These are phyloP conservation scores for Kitagawia praeruptora DNA, from an alignment of 129 eudicot species.

Conservation along the genomic window DNA sequence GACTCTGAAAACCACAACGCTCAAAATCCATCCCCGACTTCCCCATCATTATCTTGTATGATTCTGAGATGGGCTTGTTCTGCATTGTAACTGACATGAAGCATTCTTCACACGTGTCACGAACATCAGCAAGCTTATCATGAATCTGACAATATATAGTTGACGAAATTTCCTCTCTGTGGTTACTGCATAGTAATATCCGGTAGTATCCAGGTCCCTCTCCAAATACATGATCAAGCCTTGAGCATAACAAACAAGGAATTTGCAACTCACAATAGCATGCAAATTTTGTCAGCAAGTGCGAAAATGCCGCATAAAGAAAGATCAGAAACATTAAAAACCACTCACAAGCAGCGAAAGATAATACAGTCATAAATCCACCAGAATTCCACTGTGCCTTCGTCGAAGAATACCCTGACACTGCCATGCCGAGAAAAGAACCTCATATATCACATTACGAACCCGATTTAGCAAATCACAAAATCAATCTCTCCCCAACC, in stretches of 20 bases:
- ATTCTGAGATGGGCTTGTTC: slow-evolving; percentile 33
- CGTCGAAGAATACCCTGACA: slow-evolving; percentile 24
- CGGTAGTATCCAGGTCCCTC: slow-evolving; percentile 35
- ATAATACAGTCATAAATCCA: slow-evolving; percentile 37
- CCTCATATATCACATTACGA: slow-evolving; percentile 17
- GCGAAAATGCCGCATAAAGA: slow-evolving; percentile 52
- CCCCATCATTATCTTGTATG: slow-evolving; percentile 37
- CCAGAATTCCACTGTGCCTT: slow-evolving; percentile 10
- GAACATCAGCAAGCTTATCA: slow-evolving; percentile 49
- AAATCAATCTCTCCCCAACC: slow-evolving; percentile 7
- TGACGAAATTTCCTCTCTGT: slow-evolving; percentile 52
- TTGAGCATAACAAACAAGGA: slow-evolving; percentile 75
- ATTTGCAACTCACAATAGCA: slow-evolving; percentile 42
- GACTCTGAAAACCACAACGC: slow-evolving; percentile 22
- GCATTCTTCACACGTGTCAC: slow-evolving; percentile 68
- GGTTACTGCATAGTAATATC: slow-evolving; percentile 49
- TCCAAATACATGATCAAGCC: slow-evolving; percentile 48
- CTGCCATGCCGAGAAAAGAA: slow-evolving; percentile 38
- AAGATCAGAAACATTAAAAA: slow-evolving; percentile 71
- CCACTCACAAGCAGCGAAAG: slow-evolving; percentile 75
- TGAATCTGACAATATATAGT: slow-evolving; percentile 56
- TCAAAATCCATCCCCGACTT: slow-evolving; percentile 33
- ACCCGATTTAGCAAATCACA: slow-evolving; percentile 24
- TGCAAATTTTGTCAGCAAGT: slow-evolving; percentile 61
- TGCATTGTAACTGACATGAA: slow-evolving; percentile 35